These are phyloP conservation scores for Hyphodiscus hymeniophilus DNA, from an alignment of 495 filamentous ascomycete genomes.

Conservation along the genomic window DNA sequence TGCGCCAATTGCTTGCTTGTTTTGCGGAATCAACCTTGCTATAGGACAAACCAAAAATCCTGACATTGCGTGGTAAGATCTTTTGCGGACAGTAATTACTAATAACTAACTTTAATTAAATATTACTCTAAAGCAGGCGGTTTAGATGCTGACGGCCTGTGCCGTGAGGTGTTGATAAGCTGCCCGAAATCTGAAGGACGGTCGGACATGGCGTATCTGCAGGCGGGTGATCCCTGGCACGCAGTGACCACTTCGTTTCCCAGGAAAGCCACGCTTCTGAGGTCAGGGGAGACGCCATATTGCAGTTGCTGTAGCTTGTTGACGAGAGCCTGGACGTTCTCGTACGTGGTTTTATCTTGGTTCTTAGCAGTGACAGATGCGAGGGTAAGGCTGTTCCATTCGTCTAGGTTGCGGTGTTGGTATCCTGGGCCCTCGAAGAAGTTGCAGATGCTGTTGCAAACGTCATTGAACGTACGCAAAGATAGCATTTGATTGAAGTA, in stretches of 20 bases:
- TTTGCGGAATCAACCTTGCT: no score
- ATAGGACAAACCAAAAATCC: no score
- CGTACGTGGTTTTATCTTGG: neutral
- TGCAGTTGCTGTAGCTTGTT: neutral
- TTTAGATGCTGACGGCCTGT: no score
- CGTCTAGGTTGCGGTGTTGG: neutral
- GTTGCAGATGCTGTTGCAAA: neutral
- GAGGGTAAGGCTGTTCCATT: neutral
- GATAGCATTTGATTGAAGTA: neutral
- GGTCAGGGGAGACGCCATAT: neutral
- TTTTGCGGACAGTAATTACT: no score
- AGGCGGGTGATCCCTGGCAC: neutral
- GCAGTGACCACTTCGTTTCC: neutral
- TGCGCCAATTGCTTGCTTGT: no score
- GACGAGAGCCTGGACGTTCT: neutral
- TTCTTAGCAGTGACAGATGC: neutral
- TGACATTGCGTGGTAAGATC: no score
- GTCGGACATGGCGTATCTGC: no score
- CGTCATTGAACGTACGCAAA: neutral
- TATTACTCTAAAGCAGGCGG: no score
- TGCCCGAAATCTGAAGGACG: no score
- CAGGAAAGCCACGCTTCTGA: neutral
- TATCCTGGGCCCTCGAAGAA: neutral
- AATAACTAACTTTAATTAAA: no score
- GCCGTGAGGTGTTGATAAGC: no score